These are phyloP conservation scores for Quercus lobata DNA, from an alignment of 331 rosid genomes.

Conservation along the genomic window DNA sequence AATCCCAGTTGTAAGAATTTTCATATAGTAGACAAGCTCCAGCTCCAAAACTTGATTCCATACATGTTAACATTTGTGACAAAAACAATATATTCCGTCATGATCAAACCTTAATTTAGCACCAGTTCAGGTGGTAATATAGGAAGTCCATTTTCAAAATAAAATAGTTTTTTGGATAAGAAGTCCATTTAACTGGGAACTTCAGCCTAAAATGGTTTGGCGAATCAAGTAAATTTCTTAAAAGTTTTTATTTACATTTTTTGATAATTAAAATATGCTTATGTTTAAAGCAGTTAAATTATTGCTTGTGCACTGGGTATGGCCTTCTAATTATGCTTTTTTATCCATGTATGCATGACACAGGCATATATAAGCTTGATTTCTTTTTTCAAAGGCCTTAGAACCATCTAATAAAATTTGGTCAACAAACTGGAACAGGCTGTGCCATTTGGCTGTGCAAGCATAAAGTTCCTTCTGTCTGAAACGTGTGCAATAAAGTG, in stretches of 20 bases:
- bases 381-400: not conserved
- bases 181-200: conserved; percentile 17
- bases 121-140: too few species aligned
- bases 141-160: too few species aligned
- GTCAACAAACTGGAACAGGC: not conserved
- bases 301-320: too few species aligned
- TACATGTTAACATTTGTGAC: not conserved
- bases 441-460: not conserved
- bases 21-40: not conserved
- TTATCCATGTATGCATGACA: not conserved
- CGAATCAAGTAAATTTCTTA: too few species aligned
- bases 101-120: too few species aligned
- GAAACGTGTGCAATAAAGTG: not conserved
- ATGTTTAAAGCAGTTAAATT: too few species aligned
- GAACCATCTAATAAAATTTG: not conserved
- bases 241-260: too few species aligned
- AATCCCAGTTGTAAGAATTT: not conserved
- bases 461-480: not conserved
- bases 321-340: not conserved
- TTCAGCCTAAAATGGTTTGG: not conserved
- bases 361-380: not conserved
- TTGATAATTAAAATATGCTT: too few species aligned
- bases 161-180: not conserved
- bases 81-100: not conserved
- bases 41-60: not conserved